Evolutionary conservation across 139 green algal genomes (phyloP).

Genomic region (Pedinophyceae sp.): DNA sequence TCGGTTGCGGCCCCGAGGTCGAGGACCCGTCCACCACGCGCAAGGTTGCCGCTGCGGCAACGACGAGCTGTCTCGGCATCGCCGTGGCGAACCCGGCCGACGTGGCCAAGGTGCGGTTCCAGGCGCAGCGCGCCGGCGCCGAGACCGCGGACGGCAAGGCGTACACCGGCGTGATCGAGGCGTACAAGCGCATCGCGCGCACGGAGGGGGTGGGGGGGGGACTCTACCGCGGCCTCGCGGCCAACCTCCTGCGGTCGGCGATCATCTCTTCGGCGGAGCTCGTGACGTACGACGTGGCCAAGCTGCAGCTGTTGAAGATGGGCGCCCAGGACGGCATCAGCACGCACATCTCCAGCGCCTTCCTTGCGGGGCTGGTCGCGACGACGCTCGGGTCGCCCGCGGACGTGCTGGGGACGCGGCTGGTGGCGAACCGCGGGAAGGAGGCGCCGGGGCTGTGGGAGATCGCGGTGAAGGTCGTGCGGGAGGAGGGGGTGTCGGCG

Average conservation of each 20-base stretch:
- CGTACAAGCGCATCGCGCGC: background rate
- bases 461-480: conserved; percentile 12
- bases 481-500: conserved; percentile 12
- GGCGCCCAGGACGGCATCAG: conserved; percentile 7
- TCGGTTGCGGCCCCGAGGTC: conserved; percentile 1
- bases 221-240: conserved; percentile 16
- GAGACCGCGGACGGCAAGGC: background rate
- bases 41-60: conserved; percentile 7
- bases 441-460: conserved; percentile 1
- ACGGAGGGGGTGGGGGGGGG: conserved; percentile 11
- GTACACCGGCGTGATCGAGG: background rate
- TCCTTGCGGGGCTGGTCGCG: conserved; percentile 18
- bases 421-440: conserved; percentile 9
- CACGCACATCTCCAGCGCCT: conserved; percentile 11
- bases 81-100: conserved; percentile 16
- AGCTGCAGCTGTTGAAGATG: background rate
- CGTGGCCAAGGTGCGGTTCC: conserved; percentile 18
- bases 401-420: conserved; percentile 21
- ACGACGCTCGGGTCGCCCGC: conserved; percentile 18
- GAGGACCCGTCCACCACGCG: background rate
- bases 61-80: conserved; percentile 10
- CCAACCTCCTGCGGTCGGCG: conserved; percentile 20
- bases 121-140: background rate
- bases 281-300: conserved; percentile 15
- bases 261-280: conserved; percentile 24